Evolutionary conservation across 192 early-diverging fungal genomes (phyloP), one percentile per base, ranked within the genome.

Genomic region (Coemansia sp.): DNA sequence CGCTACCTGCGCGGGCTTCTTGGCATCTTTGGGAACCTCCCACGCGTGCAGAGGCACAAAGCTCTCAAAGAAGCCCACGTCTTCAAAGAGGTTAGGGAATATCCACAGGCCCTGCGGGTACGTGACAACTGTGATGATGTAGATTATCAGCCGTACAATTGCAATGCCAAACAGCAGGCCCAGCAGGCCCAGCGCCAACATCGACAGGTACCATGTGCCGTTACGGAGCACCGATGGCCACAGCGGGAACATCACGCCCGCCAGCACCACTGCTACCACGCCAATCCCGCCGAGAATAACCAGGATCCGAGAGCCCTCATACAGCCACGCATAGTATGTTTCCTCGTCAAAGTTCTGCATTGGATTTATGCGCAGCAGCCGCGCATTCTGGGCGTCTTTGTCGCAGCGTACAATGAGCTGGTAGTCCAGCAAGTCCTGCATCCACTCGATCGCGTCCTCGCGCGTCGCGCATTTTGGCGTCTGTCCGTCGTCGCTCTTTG

Each of bases 21-120:
- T 65, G 40, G 69, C 64, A 26, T 80, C 79, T 61, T 87, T 87
- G 22, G 86, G 84, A 21, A 68, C 81, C 58, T 89, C 90, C 88
- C 89, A 97, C 55, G 83, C 94, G 85, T 92, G 95, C 20, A 93
- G 68, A 15, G 97, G 97, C 60, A 90, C 87, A 66, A 98, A 98
- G 60, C 89, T 91, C 62, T 98, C 97, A 48, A 97, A 80, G 62
- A 97, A 85, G 19, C 94, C 94, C 49, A 92, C 89, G 71, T 98
- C 97, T 38, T 88, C 97, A 85, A 98, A 98, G 66, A 98, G 74
- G 59, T 97, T 96, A 48, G 97, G 97, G 83, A 95, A 98, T 12
- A 98, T 77, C 97, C 95, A 97, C 62, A 96, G 86, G 20, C 94
- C 93, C 58, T 87, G 87, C 42, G 92, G 89, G 17, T 86, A 82